phyloP scores from a whole-genome alignment of 2,329 filamentous ascomycete species.

The Seiridium cupressi region DNA sequence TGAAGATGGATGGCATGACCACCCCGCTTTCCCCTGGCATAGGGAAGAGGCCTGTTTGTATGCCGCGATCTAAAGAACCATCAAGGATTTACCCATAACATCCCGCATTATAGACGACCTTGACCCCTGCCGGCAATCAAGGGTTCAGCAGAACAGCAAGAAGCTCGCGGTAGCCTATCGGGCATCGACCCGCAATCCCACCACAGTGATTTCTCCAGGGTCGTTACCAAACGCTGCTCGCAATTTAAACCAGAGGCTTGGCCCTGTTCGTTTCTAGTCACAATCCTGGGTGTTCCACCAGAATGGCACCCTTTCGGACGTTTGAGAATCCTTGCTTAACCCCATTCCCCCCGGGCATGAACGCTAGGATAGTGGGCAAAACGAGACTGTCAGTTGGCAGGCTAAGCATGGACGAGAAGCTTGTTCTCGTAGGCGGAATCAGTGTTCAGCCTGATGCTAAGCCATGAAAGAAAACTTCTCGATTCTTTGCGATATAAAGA shows the following conservation, averaged over 20 bases:
- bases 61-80: neutral
- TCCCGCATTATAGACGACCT: neutral
- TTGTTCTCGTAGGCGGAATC: too few relatives aligned
- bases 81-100: neutral
- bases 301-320: conserved; percentile 10
- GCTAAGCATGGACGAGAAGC: neutral
- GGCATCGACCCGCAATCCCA: neutral
- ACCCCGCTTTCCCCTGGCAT: too few relatives aligned
- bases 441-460: too few relatives aligned
- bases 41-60: neutral
- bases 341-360: neutral
- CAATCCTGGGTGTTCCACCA: conserved; percentile 8
- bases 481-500: too few relatives aligned
- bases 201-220: neutral
- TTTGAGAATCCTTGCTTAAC: conserved; percentile 2
- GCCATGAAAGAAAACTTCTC: too few relatives aligned
- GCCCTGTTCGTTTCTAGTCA: neutral
- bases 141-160: neutral
- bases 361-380: neutral
- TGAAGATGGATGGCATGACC: too few relatives aligned
- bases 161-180: neutral
- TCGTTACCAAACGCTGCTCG: neutral
- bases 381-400: neutral
- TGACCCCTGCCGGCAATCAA: neutral
- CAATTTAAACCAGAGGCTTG: neutral